These are phyloP conservation scores for Bolboschoenus planiculmis DNA, from an alignment of 176 grass and related monocot species.

Conservation along the genomic window DNA sequence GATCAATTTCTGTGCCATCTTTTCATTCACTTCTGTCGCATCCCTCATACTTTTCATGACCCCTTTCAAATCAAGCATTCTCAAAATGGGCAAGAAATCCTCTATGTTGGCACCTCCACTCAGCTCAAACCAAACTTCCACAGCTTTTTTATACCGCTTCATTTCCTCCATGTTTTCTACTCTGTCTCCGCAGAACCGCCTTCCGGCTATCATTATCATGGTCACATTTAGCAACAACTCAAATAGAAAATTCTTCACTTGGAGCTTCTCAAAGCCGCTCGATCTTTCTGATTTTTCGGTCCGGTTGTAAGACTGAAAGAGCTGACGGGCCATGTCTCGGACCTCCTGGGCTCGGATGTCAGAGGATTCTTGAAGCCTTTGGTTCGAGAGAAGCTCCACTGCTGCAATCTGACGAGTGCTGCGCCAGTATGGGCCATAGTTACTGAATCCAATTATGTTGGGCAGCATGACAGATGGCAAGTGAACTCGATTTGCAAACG, in stretches of 20 bases:
- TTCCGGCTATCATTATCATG: conserved; percentile 12
- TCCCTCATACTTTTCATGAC: conserved; percentile 8
- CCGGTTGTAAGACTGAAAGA: conserved; percentile 22
- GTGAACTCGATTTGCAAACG: conserved; percentile 54
- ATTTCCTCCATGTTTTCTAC: neutral
- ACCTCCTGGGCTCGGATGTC: conserved; percentile 28
- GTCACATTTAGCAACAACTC: conserved; percentile 42
- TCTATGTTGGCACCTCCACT: neutral
- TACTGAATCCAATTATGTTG: conserved; percentile 26
- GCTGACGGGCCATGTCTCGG: conserved; percentile 11
- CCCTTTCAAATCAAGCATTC: conserved; percentile 12
- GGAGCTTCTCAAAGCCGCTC: neutral
- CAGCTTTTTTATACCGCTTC: neutral
- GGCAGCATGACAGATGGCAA: conserved; percentile 39
- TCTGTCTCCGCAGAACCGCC: neutral
- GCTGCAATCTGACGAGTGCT: conserved; percentile 50
- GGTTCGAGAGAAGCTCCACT: conserved; percentile 39
- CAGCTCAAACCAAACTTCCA: conserved; percentile 8
- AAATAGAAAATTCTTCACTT: neutral
- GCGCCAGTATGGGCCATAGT: conserved; percentile 56
- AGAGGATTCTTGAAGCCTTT: conserved; percentile 25
- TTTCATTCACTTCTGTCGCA: neutral
- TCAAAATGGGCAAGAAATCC: conserved; percentile 14
- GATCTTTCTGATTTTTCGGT: neutral
- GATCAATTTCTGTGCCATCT: conserved; percentile 17